Conservation (phyloP, 352 stramenopile species). For the Phytophthora sojae region DNA sequence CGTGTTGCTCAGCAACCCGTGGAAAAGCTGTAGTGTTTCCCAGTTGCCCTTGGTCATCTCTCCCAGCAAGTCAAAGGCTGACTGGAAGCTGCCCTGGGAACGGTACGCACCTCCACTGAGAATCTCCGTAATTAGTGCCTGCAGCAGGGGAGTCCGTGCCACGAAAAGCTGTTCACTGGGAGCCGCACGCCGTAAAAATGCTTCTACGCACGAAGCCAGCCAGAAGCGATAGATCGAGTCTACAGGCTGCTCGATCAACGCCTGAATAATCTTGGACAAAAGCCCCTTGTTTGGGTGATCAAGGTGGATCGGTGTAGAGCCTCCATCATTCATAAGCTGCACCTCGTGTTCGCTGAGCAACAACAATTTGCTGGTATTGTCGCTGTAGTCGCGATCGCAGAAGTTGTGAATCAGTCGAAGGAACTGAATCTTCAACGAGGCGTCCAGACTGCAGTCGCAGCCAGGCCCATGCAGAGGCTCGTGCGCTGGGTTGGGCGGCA, state of each 20-base stretch:
- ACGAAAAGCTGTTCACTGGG: slow-evolving; percentile 93
- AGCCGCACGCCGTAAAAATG: slow-evolving; percentile 91
- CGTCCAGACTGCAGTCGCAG: slow-evolving; percentile 96
- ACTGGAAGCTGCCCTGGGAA: slow-evolving; percentile 94
- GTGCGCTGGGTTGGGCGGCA: slow-evolving; percentile 49
- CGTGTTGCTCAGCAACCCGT: slow-evolving; percentile 85
- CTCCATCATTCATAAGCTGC: slow-evolving; percentile 55
- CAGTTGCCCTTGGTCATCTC: slow-evolving; percentile 96
- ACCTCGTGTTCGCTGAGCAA: slow-evolving; percentile 78
- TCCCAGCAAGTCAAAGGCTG: slow-evolving; percentile 95
- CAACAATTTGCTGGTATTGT: slow-evolving; percentile 84
- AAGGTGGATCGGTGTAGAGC: slow-evolving; percentile 62
- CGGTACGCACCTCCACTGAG: slow-evolving; percentile 82
- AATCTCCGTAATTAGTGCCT: slow-evolving; percentile 91
- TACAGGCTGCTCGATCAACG: slow-evolving; percentile 90
- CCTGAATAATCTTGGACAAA: slow-evolving; percentile 91
- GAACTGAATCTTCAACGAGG: slow-evolving; percentile 96
- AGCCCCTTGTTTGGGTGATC: slow-evolving; percentile 83
- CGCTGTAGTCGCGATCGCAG: slow-evolving; percentile 94
- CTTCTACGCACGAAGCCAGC: slow-evolving; percentile 96
- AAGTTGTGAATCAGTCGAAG: slow-evolving; percentile 97
- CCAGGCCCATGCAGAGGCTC: slow-evolving; percentile 77
- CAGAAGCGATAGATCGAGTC: slow-evolving; percentile 97
- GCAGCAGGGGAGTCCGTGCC: slow-evolving; percentile 86
- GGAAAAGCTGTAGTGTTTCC: slow-evolving; percentile 91